These are phyloP conservation scores for Wickerhamomyces strasburgensis DNA, from an alignment of 805 yeast genomes.

Conservation along the genomic window DNA sequence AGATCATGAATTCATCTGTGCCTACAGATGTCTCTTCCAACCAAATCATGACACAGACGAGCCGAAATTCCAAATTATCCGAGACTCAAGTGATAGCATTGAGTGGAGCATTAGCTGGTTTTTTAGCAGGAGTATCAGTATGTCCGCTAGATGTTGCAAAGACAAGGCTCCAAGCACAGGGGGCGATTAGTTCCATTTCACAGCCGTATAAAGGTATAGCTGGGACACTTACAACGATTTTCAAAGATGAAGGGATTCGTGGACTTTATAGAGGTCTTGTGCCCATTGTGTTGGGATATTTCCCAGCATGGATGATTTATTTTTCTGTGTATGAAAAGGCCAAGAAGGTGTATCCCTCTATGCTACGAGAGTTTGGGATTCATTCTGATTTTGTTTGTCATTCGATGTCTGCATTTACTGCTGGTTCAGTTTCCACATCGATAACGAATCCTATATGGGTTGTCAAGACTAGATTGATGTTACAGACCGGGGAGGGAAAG, in stretches of 20 bases:
- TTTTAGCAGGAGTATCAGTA: conserved; percentile 80
- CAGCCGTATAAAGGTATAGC: conserved; percentile 49
- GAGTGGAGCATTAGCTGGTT: conserved; percentile 93
- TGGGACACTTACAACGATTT: conserved; percentile 61
- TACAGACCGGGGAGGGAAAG: conserved; percentile 46
- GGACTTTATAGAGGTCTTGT: conserved; percentile 88
- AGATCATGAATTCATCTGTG: conserved; percentile 1
- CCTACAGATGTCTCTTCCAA: conserved; percentile 7
- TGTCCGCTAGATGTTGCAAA: conserved; percentile 96
- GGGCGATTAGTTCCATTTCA: conserved; percentile 32
- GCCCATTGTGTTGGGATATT: conserved; percentile 90
- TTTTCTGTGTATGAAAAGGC: conserved; percentile 84
- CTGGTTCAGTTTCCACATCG: conserved; percentile 83
- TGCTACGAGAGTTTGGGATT: conserved; percentile 25
- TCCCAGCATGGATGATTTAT: conserved; percentile 97
- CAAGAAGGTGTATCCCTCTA: conserved; percentile 47
- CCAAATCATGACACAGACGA: conserved; percentile 6
- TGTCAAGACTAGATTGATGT: conserved; percentile 90
- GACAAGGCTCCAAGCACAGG: conserved; percentile 91
- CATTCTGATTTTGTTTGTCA: conserved; percentile 34
- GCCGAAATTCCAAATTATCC: conserved; percentile 21
- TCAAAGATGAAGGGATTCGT: conserved; percentile 69
- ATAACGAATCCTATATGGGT: conserved; percentile 97
- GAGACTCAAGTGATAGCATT: conserved; percentile 64
- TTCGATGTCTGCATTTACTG: conserved; percentile 65